Conservation (phyloP, 306 rosid genomes). For the Psophocarpus tetragonolobus region DNA sequence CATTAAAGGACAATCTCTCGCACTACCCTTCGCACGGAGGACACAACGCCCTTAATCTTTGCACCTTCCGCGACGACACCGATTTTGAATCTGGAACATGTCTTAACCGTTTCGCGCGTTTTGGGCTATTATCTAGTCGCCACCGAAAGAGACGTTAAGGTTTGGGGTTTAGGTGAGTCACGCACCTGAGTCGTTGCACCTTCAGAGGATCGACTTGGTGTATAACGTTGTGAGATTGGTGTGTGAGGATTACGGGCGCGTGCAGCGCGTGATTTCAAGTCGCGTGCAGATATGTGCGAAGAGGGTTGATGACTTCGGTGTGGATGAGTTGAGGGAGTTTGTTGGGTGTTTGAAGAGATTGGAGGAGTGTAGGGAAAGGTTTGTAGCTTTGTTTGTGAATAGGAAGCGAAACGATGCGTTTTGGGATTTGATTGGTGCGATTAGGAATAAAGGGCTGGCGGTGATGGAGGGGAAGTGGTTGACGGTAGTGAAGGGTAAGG, state of each 20-base stretch:
- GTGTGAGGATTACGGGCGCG: slow-evolving; percentile 57
- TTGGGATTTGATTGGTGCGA: slow-evolving; percentile 57
- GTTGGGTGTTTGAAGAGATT: slow-evolving; percentile 34
- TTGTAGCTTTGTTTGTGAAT: slow-evolving; percentile 53
- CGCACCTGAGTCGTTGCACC: slow-evolving; percentile 49
- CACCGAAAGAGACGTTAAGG: neutral
- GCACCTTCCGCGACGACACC: slow-evolving; percentile 56
- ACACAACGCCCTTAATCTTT: slow-evolving; percentile 61
- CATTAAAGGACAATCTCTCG: slow-evolving; percentile 50
- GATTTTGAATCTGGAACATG: slow-evolving; percentile 50
- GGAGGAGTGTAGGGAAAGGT: slow-evolving; percentile 43
- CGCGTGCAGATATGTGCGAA: slow-evolving; percentile 43
- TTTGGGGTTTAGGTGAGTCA: slow-evolving; percentile 16
- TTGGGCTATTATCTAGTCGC: slow-evolving; percentile 38
- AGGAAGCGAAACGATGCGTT: slow-evolving; percentile 45
- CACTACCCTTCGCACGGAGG: slow-evolving; percentile 54
- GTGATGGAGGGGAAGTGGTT: slow-evolving; percentile 46
- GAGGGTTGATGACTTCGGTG: slow-evolving; percentile 20
- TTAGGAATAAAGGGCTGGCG: slow-evolving; percentile 33
- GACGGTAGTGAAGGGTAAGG: slow-evolving; percentile 22
- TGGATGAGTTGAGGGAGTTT: slow-evolving; percentile 45
- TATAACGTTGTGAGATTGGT: slow-evolving; percentile 55
- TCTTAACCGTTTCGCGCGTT: slow-evolving; percentile 39
- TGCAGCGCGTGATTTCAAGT: slow-evolving; percentile 46
- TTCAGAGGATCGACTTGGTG: slow-evolving; percentile 54